Conservation (phyloP, 345 rosid genomes). For the Eucalyptus decipiens region DNA sequence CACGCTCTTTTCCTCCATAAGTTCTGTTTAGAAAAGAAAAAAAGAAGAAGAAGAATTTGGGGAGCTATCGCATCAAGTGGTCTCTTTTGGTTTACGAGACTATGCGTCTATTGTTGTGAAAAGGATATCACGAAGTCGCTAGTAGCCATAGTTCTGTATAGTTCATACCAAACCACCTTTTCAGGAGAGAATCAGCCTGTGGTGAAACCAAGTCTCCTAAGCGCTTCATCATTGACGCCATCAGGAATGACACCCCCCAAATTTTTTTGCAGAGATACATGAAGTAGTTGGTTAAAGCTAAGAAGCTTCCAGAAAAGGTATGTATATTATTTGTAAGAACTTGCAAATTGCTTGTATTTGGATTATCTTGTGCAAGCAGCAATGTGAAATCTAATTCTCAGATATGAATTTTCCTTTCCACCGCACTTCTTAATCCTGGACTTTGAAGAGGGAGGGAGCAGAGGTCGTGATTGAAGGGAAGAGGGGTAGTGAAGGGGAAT, state of each 20-base stretch:
- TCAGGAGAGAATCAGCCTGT: slow-evolving; percentile 61
- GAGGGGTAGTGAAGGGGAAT: too few relatives aligned
- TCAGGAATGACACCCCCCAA: slow-evolving; percentile 82
- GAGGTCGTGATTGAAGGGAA: too few relatives aligned
- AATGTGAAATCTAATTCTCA: background rate
- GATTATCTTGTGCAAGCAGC: background rate
- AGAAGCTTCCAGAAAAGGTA: background rate
- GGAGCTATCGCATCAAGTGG: too few relatives aligned
- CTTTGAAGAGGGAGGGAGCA: too few relatives aligned
- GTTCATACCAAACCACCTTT: too few relatives aligned
- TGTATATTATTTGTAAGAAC: background rate
- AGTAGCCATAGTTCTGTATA: too few relatives aligned
- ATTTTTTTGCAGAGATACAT: slow-evolving; percentile 86
- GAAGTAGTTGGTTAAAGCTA: slow-evolving; percentile 27
- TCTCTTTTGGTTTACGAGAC: too few relatives aligned
- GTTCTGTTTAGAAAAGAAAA: too few relatives aligned
- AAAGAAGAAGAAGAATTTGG: too few relatives aligned
- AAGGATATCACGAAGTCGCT: too few relatives aligned
- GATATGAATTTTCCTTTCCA: background rate
- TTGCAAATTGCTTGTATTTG: background rate
- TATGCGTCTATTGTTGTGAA: too few relatives aligned
- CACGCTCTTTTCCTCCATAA: too few relatives aligned
- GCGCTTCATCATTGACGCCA: slow-evolving; percentile 96
- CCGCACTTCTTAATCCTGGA: background rate
- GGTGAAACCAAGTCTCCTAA: slow-evolving; percentile 83